Percentiles rank a stretch among this genome's conserved stretches.
These are phyloP conservation scores for Misopates orontium DNA, from an alignment of 257 asterid genomes.

Conservation along the genomic window DNA sequence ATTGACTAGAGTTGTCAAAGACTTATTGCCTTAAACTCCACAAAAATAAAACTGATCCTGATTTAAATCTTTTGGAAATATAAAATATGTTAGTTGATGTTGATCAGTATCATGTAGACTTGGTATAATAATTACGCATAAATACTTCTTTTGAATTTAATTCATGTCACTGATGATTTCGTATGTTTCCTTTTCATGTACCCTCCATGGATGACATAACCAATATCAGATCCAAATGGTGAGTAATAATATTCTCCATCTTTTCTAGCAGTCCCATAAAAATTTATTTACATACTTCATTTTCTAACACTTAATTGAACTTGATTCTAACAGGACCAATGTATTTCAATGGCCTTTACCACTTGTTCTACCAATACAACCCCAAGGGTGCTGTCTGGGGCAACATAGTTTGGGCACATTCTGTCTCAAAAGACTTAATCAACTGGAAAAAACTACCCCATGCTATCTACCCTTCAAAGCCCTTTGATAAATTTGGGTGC, in stretches of 20 bases:
- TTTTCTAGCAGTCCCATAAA: no score
- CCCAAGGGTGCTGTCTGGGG: constrained; percentile 79
- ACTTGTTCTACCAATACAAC: constrained; percentile 75
- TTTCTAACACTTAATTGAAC: not conserved
- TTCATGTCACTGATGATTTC: not conserved
- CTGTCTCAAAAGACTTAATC: constrained; percentile 64
- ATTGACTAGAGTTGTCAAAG: no score
- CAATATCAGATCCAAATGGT: constrained; percentile 47
- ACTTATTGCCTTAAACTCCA: no score
- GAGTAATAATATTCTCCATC: constrained; percentile 3
- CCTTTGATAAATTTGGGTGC: constrained; percentile 65
- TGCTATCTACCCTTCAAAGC: constrained; percentile 61
- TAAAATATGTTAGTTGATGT: no score
- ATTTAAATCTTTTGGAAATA: no score
- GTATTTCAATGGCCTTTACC: constrained; percentile 71
- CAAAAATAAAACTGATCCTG: no score
- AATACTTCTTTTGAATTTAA: not conserved
- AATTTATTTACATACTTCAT: not conserved
- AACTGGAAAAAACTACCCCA: constrained; percentile 52
- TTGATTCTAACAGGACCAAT: constrained; percentile 51
- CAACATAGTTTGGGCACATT: constrained; percentile 79
- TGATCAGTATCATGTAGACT: no score
- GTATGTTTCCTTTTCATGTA: constrained; percentile 29
- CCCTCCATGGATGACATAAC: constrained; percentile 13
- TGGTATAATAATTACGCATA: no score